Base-by-base conservation (phyloP, 176 grass and related monocot genomes). In the Zea luxurians region DNA sequence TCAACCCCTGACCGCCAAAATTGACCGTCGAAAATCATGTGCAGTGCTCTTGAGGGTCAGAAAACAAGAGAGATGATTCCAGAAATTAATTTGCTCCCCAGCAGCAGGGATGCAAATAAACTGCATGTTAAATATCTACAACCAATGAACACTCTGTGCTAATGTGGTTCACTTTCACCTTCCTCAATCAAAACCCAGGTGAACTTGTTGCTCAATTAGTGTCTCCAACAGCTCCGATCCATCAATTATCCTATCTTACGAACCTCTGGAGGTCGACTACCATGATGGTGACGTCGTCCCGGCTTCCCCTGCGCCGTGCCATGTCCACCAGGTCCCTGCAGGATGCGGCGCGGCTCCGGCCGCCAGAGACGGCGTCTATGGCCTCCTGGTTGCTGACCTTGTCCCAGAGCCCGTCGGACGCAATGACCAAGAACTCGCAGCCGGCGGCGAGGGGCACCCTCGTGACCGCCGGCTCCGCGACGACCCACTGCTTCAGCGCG, bases 381-480 rank as follows among this genome's bases (percentile, higher is more conserved):
- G 87, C 94, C 84, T 97, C 94, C 73, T 97, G 91, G 75, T 97
- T 88, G 54, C 36, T 53, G 53, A 97, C 90, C 90, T 93, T 97
- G 44, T 89, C 89, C 93, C 93, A 97, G 10, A 93, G 83, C 13
- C 93, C 93, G 18, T 97, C 93, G n/a, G 93, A 93, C 15, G 93
- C 93, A 17, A 97, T n/a, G 53, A 97, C 85, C 45, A 97, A 66
- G 71, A 93, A 93, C 47, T 97, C 88, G 54, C 85, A 85, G 11
- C 82, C 83, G 10, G 76, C 69, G 4, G 21, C 44, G 3, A 97
- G 72, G 7, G 68, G 47, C 12, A 85, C 11, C 61, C 4, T 75
- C 35, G 12, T 40, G 15, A 83, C 88, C 54, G 82, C 88, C 0
- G 93, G 90, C 53, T 97, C 90, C 0, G 90, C 60, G 48, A 84